phyloP scores from a whole-genome alignment of 192 early-diverging fungal species.

The Coemansia sp. region DNA sequence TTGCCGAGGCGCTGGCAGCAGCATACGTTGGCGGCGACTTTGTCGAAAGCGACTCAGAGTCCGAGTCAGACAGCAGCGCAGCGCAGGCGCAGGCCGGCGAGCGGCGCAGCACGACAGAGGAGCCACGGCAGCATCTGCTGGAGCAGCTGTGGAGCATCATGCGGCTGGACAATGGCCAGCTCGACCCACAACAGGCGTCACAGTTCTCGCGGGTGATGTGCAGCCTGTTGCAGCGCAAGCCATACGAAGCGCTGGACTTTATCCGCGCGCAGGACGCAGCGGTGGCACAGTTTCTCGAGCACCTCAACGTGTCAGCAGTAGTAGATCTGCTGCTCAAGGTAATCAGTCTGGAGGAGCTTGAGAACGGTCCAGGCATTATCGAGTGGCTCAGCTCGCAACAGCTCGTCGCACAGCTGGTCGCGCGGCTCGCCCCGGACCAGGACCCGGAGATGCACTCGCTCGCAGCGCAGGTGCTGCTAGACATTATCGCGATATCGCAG shows the following conservation, averaged over 20 bases:
- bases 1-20: conserved; percentile 39
- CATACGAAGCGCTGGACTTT: conserved; percentile 84
- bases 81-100: neutral
- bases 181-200: conserved; percentile 80
- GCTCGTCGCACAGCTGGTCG: conserved; percentile 76
- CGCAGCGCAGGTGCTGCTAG: conserved; percentile 76
- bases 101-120: conserved; percentile 4
- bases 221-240: conserved; percentile 85
- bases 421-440: conserved; percentile 73
- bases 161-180: conserved; percentile 64
- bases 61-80: conserved; percentile 21
- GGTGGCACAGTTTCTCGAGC: conserved; percentile 73
- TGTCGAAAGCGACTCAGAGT: conserved; percentile 33
- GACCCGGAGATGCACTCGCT: conserved; percentile 83
- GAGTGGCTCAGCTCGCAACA: conserved; percentile 87
- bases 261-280: conserved; percentile 77
- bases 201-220: conserved; percentile 92
- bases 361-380: conserved; percentile 81
- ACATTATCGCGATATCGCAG: conserved; percentile 81
- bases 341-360: conserved; percentile 88
- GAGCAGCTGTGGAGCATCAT: conserved; percentile 84
- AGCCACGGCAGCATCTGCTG: conserved; percentile 61
- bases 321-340: conserved; percentile 91
- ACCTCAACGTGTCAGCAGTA: conserved; percentile 84
- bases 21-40: conserved; percentile 40